Base-by-base conservation (phyloP, 2,329 filamentous ascomycete genomes). In the Diplodia mutila region DNA sequence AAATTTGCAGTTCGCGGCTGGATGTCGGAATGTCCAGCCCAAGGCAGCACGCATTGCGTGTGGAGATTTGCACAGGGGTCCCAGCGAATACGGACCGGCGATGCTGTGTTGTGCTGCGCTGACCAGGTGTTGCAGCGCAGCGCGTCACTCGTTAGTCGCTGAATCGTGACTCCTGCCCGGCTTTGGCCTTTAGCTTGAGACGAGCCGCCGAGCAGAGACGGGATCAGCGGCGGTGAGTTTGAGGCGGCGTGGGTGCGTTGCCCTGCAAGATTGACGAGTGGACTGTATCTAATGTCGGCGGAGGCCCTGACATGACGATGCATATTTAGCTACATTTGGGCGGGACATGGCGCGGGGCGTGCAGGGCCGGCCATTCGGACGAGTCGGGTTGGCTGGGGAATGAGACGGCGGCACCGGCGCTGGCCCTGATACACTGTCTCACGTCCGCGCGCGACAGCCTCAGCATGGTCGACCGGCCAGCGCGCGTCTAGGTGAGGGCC, bases 311-410 rank as follows among this genome's bases (percentile, higher is more conserved):
- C 57, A 61, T 49, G 23, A 25, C 39, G 25, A 49, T 49, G 57
- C 57, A 61, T 61, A 61, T 49, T 49, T 61, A 61, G 57, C 57
- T 49, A 61, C 57, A 16, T 27, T 32, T 55, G 53, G 32, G n/a
- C 53, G 32, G 32, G 52, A n/a, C 27, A 34, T 59, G 25, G 34
- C 18, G 55, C 37, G 55, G 21, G 55, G 34, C 55, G 55, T 46
- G 57, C 54, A 59, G 54, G 54, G 54, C 54, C 42, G 54, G 25
- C 57, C 39, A 23, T 23, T 27, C 39, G 37, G 39, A 48, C 61
- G 61, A 64, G 61, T 64, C 61, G 53, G 46, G 61, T 37, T 53
- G 61, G 46, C 61, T 29, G 46, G 61, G 61, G 61, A 64, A 64
- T 64, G 61, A 16, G 27, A 64, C 29, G 48, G 61, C 61, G 61